Base-by-base conservation (phyloP, 768 basidiomycete species). In the Trametes gibbosa region DNA sequence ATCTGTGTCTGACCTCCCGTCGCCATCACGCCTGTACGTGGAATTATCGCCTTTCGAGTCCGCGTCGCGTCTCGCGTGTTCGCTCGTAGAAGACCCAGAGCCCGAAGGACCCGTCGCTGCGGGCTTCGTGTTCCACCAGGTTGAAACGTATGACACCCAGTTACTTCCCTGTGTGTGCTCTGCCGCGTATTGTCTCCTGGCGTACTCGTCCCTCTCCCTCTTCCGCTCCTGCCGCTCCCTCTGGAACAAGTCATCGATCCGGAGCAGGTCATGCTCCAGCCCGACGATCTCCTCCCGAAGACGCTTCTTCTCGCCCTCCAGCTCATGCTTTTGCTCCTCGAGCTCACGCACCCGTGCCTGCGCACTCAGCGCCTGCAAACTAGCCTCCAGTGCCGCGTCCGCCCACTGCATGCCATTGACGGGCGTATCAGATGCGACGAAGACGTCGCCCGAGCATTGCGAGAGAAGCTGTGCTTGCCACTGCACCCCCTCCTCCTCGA, bases 391-490 rank as follows among this genome's bases (percentile, higher is more conserved):
- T 14, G 84, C 61, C 3, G 76, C 66, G 27, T 73, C 66, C n/a
- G 72, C 71, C 59, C 72, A 61, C 5, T 65, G 63, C 5, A 60
- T 52, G 24, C 68, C 41, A 16, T 70, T 69, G 17, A 53, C 25
- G 40, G 61, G 57, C 39, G 50, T 53, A 23, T 66, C 60, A 19
- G 66, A 73, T 1, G 80, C 73, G 13, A 79, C 67, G 62, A 85
- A 79, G 50, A 84, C 69, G 56, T 88, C 81, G 0, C 81, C 85
- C 0, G 84, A 86, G 63, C 77, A 86, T 51, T 86, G 77, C 3
- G 76, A 72, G 23, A 89, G 76, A 2, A 87, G 78, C 58, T 86
- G 84, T 0, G 84, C 81, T 63, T 89, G 82, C 85, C 86, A 89
- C 61, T 81, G 81, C 41, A 85, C 67, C 12, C 72, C 70, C 16